A percentile compares a stretch with the other conserved stretches of the same genome.
Conservation (phyloP, 257 asterid genomes). For the Solanum piurae region DNA sequence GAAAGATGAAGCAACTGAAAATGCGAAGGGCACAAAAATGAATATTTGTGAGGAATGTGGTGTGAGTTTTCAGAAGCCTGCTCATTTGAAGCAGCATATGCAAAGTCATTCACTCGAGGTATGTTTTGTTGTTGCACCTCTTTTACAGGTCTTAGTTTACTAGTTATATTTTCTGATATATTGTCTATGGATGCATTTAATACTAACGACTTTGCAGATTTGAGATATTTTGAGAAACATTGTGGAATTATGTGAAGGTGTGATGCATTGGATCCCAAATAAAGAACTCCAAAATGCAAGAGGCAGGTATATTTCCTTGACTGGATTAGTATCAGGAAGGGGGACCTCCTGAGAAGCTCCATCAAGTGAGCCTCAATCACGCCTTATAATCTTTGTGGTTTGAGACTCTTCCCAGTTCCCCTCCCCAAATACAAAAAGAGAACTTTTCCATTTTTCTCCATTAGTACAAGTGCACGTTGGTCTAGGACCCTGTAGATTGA, state of each 20-base stretch:
- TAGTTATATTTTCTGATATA: not conserved
- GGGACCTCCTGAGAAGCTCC: slow-evolving; percentile 99
- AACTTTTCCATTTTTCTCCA: not conserved
- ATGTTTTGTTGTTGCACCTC: not conserved
- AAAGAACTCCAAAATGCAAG: slow-evolving; percentile 95
- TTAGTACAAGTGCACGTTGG: not conserved
- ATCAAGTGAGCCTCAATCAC: slow-evolving; percentile 95
- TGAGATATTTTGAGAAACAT: slow-evolving; percentile 14
- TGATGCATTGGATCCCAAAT: slow-evolving; percentile 99
- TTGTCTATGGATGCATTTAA: not conserved
- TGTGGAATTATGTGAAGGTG: slow-evolving; percentile 36
- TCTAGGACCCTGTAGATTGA: not conserved
- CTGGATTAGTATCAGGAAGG: slow-evolving; percentile 97
- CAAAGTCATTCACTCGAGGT: slow-evolving; percentile 84
- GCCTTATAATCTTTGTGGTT: slow-evolving; percentile 19
- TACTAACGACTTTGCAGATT: slow-evolving; percentile 31
- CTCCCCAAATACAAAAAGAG: not conserved
- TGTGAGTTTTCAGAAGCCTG: slow-evolving; percentile 59
- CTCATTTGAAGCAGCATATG: slow-evolving; percentile 87
- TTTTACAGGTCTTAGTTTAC: not conserved
- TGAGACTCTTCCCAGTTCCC: not conserved
- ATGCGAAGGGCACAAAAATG: slow-evolving; percentile 17
- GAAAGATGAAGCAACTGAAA: slow-evolving; percentile 32
- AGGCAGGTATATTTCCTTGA: slow-evolving; percentile 56
- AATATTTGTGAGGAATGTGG: slow-evolving; percentile 69